Conservation (phyloP, 768 basidiomycete genomes). For the Sporobolomyces phaffii region DNA sequence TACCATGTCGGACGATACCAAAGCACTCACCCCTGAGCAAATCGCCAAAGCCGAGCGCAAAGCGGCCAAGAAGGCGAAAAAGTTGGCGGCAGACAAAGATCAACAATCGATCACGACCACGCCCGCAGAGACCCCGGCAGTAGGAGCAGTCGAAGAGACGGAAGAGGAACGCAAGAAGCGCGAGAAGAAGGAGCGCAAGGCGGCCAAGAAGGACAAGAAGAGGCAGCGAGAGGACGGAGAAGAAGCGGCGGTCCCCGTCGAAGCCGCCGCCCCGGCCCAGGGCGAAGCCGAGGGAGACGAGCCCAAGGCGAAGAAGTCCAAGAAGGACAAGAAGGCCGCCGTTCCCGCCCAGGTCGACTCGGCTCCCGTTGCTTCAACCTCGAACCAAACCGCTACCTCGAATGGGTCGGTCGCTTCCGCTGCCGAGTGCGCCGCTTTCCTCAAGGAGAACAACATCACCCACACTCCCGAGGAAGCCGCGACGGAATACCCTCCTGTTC, state of each 20-base stretch:
- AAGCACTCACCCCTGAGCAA: conserved; percentile 23
- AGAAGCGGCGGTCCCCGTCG: neutral
- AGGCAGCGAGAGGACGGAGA: conserved; percentile 14
- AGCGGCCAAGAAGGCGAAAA: conserved; percentile 39
- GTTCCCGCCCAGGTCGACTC: conserved; percentile 5
- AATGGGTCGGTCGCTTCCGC: conserved; percentile 44
- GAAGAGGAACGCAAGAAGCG: conserved; percentile 46
- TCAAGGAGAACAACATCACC: conserved; percentile 66
- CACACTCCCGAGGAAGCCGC: conserved; percentile 57
- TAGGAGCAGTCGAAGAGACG: conserved; percentile 40
- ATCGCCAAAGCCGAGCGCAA: conserved; percentile 22
- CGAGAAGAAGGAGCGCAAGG: conserved; percentile 26
- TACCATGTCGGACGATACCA: conserved; percentile 20
- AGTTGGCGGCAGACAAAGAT: conserved; percentile 8
- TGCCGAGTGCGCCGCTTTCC: conserved; percentile 58
- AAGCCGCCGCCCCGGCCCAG: neutral
- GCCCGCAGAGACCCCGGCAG: conserved; percentile 2
- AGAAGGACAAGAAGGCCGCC: conserved; percentile 37
- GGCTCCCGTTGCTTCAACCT: conserved; percentile 30
- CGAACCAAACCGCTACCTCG: conserved; percentile 43
- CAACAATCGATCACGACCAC: conserved; percentile 2
- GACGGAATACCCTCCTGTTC: conserved; percentile 58
- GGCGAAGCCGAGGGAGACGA: conserved; percentile 4
- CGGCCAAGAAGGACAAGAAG: conserved; percentile 34
- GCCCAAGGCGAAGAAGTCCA: conserved; percentile 42